Evolutionary conservation across 257 asterid species (phyloP).

Genomic region (Nicotiana tabacum): DNA sequence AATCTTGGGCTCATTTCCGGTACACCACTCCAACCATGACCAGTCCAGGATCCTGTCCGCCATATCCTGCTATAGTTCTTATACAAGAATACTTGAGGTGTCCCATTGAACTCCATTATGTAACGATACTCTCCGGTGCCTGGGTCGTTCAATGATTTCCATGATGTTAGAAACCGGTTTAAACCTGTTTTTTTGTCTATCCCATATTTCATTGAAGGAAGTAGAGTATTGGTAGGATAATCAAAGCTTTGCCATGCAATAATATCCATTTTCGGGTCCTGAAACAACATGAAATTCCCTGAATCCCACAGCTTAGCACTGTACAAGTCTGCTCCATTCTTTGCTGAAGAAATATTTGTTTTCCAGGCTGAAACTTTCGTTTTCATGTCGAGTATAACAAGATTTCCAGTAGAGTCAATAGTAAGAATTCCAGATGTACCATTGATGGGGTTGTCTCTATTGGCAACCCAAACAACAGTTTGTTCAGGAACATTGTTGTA

Average conservation of each 20-base stretch:
- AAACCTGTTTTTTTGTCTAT: slow-evolving; percentile 23
- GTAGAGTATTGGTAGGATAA: slow-evolving; percentile 39
- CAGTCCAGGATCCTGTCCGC: slow-evolving; percentile 43
- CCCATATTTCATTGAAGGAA: slow-evolving; percentile 41
- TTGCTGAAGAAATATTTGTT: slow-evolving; percentile 18
- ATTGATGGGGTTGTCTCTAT: slow-evolving; percentile 27
- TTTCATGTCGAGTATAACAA: slow-evolving; percentile 21
- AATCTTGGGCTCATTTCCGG: slow-evolving; percentile 33
- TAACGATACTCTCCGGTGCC: slow-evolving; percentile 22
- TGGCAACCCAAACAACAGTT: slow-evolving; percentile 51
- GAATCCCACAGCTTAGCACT: slow-evolving; percentile 31
- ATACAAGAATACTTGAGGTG: slow-evolving; percentile 16
- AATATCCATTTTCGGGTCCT: slow-evolving; percentile 12
- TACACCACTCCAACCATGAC: slow-evolving; percentile 28
- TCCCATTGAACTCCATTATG: slow-evolving; percentile 30
- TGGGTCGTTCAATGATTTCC: slow-evolving; percentile 43
- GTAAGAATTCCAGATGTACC: slow-evolving; percentile 16
- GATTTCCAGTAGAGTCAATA: slow-evolving; percentile 30
- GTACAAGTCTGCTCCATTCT: not conserved
- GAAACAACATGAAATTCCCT: slow-evolving; percentile 35
- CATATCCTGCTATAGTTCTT: slow-evolving; percentile 9
- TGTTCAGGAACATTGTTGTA: slow-evolving; percentile 24
- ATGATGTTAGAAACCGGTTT: slow-evolving; percentile 27
- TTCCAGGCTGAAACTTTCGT: slow-evolving; percentile 24
- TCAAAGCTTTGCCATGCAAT: slow-evolving; percentile 51